Evolutionary conservation across 1,139 yeast species (phyloP).

Genomic region (Protomyces inouyei): DNA sequence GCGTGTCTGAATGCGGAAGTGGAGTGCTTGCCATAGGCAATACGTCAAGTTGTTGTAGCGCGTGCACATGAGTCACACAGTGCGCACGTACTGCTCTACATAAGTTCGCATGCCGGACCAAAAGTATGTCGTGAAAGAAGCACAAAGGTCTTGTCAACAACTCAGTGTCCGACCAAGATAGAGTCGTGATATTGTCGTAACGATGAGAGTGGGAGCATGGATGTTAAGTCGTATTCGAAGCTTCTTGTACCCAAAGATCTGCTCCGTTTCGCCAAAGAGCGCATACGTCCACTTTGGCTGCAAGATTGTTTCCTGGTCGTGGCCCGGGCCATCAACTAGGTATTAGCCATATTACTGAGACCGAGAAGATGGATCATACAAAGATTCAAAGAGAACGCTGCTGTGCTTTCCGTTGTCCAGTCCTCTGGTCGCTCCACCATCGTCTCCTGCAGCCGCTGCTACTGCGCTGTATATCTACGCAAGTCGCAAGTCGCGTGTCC

Average conservation of each 20-base stretch:
- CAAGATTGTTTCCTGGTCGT: conserved; percentile 34
- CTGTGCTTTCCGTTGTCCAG: conserved; percentile 11
- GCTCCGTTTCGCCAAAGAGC: conserved; percentile 85
- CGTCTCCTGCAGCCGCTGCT: not conserved
- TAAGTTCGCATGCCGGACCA: too few species aligned
- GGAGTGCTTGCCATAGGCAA: too few species aligned
- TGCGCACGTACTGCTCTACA: too few species aligned
- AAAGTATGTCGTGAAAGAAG: too few species aligned
- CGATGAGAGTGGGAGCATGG: not conserved
- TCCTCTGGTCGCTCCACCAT: conserved; percentile 22
- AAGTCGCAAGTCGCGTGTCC: not conserved
- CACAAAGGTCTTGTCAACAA: too few species aligned
- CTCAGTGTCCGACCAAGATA: too few species aligned
- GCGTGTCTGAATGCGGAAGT: too few species aligned
- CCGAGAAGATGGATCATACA: not conserved
- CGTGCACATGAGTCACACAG: too few species aligned
- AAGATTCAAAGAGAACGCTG: conserved; percentile 2
- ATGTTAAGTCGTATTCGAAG: conserved; percentile 42
- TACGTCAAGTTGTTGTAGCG: too few species aligned
- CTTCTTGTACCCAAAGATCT: conserved; percentile 76
- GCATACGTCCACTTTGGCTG: conserved; percentile 81
- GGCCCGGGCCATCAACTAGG: not conserved
- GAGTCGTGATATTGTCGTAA: too few species aligned
- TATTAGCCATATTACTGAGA: not conserved
- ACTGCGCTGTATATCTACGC: not conserved